Evolutionary conservation across 2,329 filamentous ascomycete species (phyloP).

Genomic region (Alternaria viburni): DNA sequence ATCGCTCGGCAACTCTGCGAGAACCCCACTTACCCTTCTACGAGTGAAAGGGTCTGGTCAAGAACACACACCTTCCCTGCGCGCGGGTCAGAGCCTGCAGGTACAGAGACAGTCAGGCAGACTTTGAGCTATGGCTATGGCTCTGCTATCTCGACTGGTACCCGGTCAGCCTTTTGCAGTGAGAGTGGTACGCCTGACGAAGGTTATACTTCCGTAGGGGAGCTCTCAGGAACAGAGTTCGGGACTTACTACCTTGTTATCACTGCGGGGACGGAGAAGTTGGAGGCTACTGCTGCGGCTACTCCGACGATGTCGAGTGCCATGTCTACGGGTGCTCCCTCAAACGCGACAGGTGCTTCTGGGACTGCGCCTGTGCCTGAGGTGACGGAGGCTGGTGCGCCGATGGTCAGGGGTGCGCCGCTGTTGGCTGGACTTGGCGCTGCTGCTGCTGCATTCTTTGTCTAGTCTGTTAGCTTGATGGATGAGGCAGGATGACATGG

Average conservation of each 20-base stretch:
- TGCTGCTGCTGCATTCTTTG: background rate
- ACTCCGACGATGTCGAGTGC: background rate
- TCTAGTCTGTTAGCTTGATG: background rate
- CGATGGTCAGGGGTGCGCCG: background rate
- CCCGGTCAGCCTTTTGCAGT: background rate
- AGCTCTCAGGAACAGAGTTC: too few relatives aligned
- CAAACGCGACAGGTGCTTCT: background rate
- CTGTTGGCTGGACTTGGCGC: background rate
- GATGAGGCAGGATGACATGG: background rate
- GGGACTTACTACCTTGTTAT: background rate
- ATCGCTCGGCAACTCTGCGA: background rate
- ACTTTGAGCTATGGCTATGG: background rate
- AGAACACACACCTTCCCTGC: background rate
- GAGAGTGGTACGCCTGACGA: background rate
- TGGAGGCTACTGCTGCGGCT: background rate
- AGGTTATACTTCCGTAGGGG: too few relatives aligned
- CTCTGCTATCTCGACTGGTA: rapidly evolving
- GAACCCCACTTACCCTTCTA: rapidly evolving
- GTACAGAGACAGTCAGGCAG: background rate
- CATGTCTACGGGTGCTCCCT: background rate
- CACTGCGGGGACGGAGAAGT: background rate
- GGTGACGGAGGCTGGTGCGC: background rate
- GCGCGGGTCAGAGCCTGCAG: background rate
- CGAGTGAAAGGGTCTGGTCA: rapidly evolving
- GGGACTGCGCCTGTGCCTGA: background rate